phyloP scores from a whole-genome alignment of 2,329 filamentous ascomycete species.

The Huntiella decipiens region DNA sequence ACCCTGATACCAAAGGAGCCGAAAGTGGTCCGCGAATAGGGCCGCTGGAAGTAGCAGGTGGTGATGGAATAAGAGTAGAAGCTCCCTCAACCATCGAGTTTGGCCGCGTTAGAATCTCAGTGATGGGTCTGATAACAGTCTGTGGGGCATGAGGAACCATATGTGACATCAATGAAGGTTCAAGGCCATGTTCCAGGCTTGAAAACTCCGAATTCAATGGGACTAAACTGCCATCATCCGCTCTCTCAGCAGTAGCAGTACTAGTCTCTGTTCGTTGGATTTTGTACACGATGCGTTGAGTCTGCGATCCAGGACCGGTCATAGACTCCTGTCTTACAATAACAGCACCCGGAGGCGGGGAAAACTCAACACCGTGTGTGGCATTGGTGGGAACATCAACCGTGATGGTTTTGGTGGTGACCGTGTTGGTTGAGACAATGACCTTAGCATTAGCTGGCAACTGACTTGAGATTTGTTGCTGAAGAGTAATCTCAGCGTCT shows the following conservation, averaged over 20 bases:
- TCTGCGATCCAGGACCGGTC: conserved; percentile 9
- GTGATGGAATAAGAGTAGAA: conserved; percentile 5
- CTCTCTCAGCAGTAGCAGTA: conserved; percentile 21
- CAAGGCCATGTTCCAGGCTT: conserved; percentile 8
- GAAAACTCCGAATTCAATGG: not conserved
- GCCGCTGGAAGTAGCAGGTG: not conserved
- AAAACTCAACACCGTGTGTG: conserved; percentile 23
- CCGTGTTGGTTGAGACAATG: conserved; percentile 38
- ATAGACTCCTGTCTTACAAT: conserved; percentile 29
- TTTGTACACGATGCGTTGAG: conserved; percentile 35
- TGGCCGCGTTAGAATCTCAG: conserved; percentile 4
- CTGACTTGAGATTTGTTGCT: conserved; percentile 33
- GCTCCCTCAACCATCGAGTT: not conserved
- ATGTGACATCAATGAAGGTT: conserved; percentile 3
- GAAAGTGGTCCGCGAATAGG: not conserved
- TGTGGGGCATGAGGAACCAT: not conserved
- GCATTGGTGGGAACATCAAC: conserved; percentile 36
- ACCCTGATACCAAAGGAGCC: not conserved
- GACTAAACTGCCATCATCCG: conserved; percentile 15
- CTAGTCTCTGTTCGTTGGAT: conserved; percentile 33
- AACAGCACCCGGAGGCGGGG: conserved; percentile 38
- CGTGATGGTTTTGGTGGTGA: conserved; percentile 43
- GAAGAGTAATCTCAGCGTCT: conserved; percentile 22
- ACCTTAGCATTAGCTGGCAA: conserved; percentile 37
- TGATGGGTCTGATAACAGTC: conserved; percentile 7